A percentile compares a stretch with the other conserved stretches of the same genome.
Conservation (phyloP, 306 rosid genomes). For the Prinsepia uniflora region DNA sequence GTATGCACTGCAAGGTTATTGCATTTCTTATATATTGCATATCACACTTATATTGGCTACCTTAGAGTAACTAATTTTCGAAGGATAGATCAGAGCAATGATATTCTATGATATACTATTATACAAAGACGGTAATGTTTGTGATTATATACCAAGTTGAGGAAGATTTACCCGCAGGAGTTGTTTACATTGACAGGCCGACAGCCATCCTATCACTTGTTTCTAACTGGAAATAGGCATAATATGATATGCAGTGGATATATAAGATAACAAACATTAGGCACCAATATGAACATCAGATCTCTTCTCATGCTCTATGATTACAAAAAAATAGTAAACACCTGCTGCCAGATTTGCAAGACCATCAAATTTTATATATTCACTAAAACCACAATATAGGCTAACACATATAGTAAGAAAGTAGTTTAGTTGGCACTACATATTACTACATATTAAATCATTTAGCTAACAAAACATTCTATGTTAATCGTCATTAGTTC, state of each 20-base stretch:
- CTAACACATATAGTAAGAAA: neutral
- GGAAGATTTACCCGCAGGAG: neutral
- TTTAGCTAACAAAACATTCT: neutral
- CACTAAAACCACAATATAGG: neutral
- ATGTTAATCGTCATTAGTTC: neutral
- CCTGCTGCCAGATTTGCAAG: neutral
- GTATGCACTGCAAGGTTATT: neutral
- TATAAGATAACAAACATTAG: neutral
- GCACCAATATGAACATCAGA: neutral
- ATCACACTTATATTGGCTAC: neutral
- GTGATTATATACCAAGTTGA: neutral
- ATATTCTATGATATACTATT: neutral
- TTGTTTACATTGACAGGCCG: too few species aligned
- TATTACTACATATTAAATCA: slow-evolving; percentile 7
- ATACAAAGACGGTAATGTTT: neutral
- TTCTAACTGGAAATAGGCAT: neutral
- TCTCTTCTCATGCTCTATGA: neutral
- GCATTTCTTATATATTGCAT: neutral
- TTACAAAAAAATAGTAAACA: neutral
- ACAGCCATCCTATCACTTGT: neutral
- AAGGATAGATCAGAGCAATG: neutral
- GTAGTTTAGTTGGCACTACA: neutral
- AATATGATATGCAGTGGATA: neutral
- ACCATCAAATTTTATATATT: neutral
- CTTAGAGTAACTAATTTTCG: neutral